Evolutionary conservation across 202 grass and related monocot genomes (phyloP).

Genomic region (Brachypodium distachyon): DNA sequence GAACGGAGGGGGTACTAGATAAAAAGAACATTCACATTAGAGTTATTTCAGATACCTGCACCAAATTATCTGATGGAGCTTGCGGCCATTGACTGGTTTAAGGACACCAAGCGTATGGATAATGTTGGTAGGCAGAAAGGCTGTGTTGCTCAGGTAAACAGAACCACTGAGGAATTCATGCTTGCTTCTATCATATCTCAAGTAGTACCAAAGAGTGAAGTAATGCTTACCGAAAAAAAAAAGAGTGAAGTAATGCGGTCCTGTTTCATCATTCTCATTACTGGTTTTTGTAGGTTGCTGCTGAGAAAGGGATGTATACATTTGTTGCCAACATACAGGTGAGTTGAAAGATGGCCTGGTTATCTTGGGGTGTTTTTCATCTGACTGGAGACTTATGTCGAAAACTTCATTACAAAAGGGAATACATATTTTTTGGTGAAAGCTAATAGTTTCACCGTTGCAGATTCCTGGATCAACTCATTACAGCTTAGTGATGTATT

Average conservation of each 20-base stretch:
- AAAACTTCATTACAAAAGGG: not conserved
- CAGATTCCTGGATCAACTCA: conserved; percentile 90
- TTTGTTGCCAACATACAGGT: conserved; percentile 86
- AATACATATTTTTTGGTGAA: conserved; percentile 10
- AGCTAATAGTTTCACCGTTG: conserved; percentile 9
- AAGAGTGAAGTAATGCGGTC: not conserved
- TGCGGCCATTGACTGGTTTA: conserved; percentile 81
- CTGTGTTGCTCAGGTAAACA: conserved; percentile 73
- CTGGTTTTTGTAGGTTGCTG: conserved; percentile 57
- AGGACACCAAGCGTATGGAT: conserved; percentile 78
- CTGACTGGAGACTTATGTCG: not conserved
- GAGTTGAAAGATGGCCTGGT: conserved; percentile 11
- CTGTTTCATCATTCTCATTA: not conserved
- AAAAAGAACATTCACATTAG: conserved; percentile 4
- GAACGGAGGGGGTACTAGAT: too few species aligned
- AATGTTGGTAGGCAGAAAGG: conserved; percentile 67
- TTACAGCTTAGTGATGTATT: conserved; percentile 93
- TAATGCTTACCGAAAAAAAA: not conserved
- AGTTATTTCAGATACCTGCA: conserved; percentile 64
- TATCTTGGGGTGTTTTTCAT: not conserved
- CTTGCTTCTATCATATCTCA: not conserved
- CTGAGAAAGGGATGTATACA: conserved; percentile 75
- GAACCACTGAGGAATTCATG: not conserved
- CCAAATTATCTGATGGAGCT: conserved; percentile 82
- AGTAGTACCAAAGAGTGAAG: not conserved